Evolutionary conservation across 768 basidiomycete genomes (phyloP).

Genomic region (Suillus weaverae): DNA sequence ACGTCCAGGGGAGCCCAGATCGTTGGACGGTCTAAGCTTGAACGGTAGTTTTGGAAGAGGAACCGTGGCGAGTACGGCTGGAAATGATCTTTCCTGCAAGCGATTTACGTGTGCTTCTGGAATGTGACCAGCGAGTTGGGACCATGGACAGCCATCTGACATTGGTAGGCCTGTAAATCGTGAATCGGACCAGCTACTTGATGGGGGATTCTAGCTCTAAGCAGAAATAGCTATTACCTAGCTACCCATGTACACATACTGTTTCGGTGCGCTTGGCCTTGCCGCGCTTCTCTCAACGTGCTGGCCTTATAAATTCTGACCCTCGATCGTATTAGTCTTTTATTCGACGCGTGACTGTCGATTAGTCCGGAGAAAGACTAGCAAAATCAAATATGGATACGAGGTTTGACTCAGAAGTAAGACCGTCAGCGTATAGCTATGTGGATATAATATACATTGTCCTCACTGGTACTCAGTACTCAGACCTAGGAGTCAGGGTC

Average conservation of each 20-base stretch:
- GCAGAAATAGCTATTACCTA: background rate
- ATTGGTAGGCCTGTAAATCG: background rate
- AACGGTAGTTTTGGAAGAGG: background rate
- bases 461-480: too few relatives aligned
- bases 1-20: background rate
- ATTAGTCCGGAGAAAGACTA: background rate
- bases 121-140: background rate
- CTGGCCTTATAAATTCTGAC: background rate
- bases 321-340: background rate
- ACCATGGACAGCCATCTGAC: background rate
- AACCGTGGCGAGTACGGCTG: background rate
- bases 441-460: too few relatives aligned
- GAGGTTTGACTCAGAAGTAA: background rate
- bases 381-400: background rate
- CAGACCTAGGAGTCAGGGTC: too few relatives aligned
- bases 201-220: background rate
- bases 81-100: background rate
- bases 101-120: slow-evolving; percentile 14
- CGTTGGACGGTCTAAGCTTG: background rate
- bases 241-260: background rate
- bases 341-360: background rate
- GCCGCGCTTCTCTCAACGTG: background rate
- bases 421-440: too few relatives aligned
- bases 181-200: background rate
- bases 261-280: background rate